phyloP scores from a whole-genome alignment of 176 grass and related monocot species.

The Phragmites australis region DNA sequence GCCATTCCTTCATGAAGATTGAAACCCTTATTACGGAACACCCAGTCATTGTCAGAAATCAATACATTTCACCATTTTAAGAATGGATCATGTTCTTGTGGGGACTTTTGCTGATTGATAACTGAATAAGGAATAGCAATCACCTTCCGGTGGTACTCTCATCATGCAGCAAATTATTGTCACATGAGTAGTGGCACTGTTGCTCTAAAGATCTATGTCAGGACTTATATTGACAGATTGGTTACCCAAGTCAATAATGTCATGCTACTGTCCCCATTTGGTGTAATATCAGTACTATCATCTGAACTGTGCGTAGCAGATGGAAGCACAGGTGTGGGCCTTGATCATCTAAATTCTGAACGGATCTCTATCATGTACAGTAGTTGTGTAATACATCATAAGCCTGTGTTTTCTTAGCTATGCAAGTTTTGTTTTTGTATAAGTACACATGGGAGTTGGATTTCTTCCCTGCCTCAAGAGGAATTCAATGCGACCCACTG shows the following conservation, averaged over 20 bases:
- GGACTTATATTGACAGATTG: constrained; percentile 37
- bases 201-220: constrained; percentile 56
- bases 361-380: constrained; percentile 14
- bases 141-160: constrained; percentile 36
- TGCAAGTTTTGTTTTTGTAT: constrained; percentile 20
- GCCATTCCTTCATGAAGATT: constrained; percentile 35
- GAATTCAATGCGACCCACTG: constrained; percentile 2
- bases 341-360: constrained; percentile 22
- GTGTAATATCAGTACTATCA: constrained; percentile 45
- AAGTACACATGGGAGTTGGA: constrained; percentile 18
- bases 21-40: constrained; percentile 30
- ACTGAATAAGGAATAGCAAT: constrained; percentile 37
- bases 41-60: constrained; percentile 34
- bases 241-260: constrained; percentile 53
- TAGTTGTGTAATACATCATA: constrained; percentile 1
- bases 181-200: constrained; percentile 39
- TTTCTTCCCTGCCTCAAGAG: constrained; percentile 11
- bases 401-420: background rate
- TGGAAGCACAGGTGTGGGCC: constrained; percentile 44
- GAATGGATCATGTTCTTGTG: constrained; percentile 56
- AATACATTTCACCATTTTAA: constrained; percentile 62
- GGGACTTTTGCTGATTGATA: constrained; percentile 48
- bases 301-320: constrained; percentile 37
- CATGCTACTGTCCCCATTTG: constrained; percentile 42
- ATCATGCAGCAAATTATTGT: constrained; percentile 63